Percentiles rank a stretch among this genome's conserved stretches.
Evolutionary conservation across 2,329 filamentous ascomycete genomes (phyloP).

Genomic region (Magnaporthiopsis poae): DNA sequence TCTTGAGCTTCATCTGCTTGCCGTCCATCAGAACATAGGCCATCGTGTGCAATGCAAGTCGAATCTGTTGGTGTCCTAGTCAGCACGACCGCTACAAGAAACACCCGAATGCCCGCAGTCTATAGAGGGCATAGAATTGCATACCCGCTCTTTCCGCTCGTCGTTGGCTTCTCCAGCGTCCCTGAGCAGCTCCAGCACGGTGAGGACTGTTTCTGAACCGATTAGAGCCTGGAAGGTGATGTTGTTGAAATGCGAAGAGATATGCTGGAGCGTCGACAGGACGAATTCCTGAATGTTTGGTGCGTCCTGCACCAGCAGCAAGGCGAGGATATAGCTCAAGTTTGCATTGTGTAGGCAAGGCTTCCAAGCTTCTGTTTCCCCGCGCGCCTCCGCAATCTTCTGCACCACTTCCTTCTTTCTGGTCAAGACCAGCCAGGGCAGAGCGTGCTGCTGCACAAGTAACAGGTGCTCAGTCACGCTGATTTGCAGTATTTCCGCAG

Average conservation of each 20-base stretch:
- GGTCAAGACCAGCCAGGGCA: slow-evolving; percentile 77
- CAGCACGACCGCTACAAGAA: neutral
- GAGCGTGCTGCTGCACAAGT: slow-evolving; percentile 66
- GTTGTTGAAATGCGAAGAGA: slow-evolving; percentile 61
- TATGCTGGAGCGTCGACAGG: slow-evolving; percentile 56
- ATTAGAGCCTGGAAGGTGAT: slow-evolving; percentile 59
- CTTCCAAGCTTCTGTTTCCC: slow-evolving; percentile 53
- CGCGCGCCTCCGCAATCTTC: slow-evolving; percentile 68
- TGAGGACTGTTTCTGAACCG: slow-evolving; percentile 62
- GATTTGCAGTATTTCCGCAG: slow-evolving; percentile 73
- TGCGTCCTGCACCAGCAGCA: slow-evolving; percentile 48
- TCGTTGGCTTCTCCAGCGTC: slow-evolving; percentile 59
- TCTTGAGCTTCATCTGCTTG: slow-evolving; percentile 24
- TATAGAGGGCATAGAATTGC: slow-evolving; percentile 15
- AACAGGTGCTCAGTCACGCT: slow-evolving; percentile 65
- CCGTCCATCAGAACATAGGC: slow-evolving; percentile 19
- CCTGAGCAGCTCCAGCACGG: slow-evolving; percentile 75
- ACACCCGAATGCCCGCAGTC: neutral
- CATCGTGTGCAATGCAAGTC: slow-evolving; percentile 38
- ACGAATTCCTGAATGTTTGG: slow-evolving; percentile 53
- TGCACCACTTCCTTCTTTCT: slow-evolving; percentile 69
- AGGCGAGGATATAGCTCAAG: slow-evolving; percentile 46
- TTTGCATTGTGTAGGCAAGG: slow-evolving; percentile 47
- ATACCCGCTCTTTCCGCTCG: slow-evolving; percentile 46
- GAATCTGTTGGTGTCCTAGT: slow-evolving; percentile 29